Evolutionary conservation across 768 basidiomycete genomes (phyloP).

Genomic region (Suillus weaverae): DNA sequence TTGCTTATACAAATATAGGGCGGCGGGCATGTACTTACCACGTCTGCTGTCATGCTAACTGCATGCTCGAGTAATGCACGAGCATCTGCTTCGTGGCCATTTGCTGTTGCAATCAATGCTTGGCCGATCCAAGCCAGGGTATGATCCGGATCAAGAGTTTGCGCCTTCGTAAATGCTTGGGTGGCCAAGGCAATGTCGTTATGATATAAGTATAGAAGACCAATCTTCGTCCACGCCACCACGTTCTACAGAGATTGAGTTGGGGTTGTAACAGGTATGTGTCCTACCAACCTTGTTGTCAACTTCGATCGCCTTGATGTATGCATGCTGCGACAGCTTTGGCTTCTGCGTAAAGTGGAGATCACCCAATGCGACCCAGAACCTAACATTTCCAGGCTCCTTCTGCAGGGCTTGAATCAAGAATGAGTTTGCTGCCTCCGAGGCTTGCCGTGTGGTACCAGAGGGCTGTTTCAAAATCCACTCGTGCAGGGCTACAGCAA

Average conservation of each 20-base stretch:
- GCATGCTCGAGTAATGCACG: constrained; percentile 73
- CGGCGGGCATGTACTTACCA: constrained; percentile 47
- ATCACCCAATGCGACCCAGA: constrained; percentile 85
- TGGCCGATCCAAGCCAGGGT: constrained; percentile 90
- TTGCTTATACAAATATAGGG: background rate
- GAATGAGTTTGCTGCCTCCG: constrained; percentile 48
- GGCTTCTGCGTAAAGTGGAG: constrained; percentile 65
- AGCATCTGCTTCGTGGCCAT: constrained; percentile 62
- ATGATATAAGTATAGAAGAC: constrained; percentile 80
- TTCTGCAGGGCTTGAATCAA: constrained; percentile 72
- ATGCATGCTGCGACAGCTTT: constrained; percentile 86
- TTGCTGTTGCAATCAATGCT: constrained; percentile 62
- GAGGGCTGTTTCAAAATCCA: constrained; percentile 39
- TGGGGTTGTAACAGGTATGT: constrained; percentile 1
- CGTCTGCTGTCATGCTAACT: constrained; percentile 52
- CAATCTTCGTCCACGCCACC: constrained; percentile 82
- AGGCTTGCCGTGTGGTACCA: constrained; percentile 23
- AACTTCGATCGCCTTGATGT: constrained; percentile 83
- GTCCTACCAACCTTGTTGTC: constrained; percentile 68
- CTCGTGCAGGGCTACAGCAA: constrained; percentile 59
- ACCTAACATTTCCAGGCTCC: constrained; percentile 67
- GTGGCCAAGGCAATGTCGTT: constrained; percentile 81
- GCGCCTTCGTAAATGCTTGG: constrained; percentile 83
- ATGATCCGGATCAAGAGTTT: constrained; percentile 90
- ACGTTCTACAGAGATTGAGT: constrained; percentile 52